A percentile compares a stretch with the other conserved stretches of the same genome.
Evolutionary conservation across 2,329 filamentous ascomycete species (phyloP).

Genomic region (Pseudogymnoascus sp.): DNA sequence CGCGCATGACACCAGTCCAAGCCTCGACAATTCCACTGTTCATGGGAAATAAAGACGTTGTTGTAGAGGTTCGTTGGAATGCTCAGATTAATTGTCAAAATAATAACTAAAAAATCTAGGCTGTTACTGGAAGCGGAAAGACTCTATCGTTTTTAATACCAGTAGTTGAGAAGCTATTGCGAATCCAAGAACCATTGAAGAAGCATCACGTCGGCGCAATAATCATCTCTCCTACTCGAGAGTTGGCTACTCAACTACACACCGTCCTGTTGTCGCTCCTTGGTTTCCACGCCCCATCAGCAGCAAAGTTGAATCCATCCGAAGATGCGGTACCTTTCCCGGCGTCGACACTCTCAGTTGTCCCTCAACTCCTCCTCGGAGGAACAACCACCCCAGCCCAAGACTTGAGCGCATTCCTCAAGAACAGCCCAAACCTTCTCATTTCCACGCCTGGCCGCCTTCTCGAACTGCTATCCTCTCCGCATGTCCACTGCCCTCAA

Average conservation of each 20-base stretch:
- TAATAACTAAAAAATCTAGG: constrained; percentile 34
- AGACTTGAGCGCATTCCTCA: constrained; percentile 77
- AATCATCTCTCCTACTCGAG: constrained; percentile 85
- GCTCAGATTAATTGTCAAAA: background rate
- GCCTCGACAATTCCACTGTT: constrained; percentile 84
- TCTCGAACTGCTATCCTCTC: constrained; percentile 76
- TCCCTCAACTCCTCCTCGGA: constrained; percentile 83
- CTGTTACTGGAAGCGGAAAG: constrained; percentile 86
- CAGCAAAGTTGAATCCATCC: constrained; percentile 50
- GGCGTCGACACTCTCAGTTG: constrained; percentile 45
- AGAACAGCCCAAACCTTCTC: constrained; percentile 76
- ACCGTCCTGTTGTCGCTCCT: constrained; percentile 69
- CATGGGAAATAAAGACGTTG: constrained; percentile 82
- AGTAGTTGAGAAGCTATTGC: constrained; percentile 71
- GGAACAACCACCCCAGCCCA: constrained; percentile 73
- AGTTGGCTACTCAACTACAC: constrained; percentile 85
- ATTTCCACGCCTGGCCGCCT: constrained; percentile 87
- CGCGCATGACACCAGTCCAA: constrained; percentile 88
- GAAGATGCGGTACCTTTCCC: constrained; percentile 43
- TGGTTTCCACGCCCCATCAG: constrained; percentile 73
- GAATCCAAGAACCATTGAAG: constrained; percentile 72
- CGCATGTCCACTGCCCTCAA: constrained; percentile 78
- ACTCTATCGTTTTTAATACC: constrained; percentile 81
- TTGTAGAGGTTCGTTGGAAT: constrained; percentile 57
- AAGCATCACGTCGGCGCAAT: constrained; percentile 86